phyloP scores from a whole-genome alignment of 345 rosid genomes.

The Pugionium cornutum region DNA sequence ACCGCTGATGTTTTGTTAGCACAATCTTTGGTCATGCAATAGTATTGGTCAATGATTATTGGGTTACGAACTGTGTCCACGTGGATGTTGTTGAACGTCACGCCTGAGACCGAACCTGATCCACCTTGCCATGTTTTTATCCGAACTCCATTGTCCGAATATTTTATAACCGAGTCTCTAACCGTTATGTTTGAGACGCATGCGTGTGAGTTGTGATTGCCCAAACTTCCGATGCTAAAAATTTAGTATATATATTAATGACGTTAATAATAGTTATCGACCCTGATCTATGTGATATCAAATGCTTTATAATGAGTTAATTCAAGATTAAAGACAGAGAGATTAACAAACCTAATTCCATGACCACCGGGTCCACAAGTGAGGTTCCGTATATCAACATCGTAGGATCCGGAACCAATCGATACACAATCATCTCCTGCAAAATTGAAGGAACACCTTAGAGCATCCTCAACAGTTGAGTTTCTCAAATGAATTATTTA shows the following conservation, averaged over 20 bases:
- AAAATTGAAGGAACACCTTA: constrained; percentile 18
- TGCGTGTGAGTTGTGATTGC: constrained; percentile 78
- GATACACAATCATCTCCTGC: constrained; percentile 97
- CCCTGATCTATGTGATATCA: not conserved
- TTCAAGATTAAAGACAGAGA: not conserved
- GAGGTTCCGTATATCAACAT: constrained; percentile 80
- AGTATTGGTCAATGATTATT: constrained; percentile 85
- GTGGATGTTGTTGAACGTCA: constrained; percentile 77
- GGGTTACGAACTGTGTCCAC: constrained; percentile 88
- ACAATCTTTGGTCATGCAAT: constrained; percentile 77
- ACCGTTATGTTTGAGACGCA: constrained; percentile 91
- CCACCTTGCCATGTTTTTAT: constrained; percentile 99
- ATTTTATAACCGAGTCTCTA: constrained; percentile 69
- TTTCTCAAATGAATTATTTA: too few relatives aligned
- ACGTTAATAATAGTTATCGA: not conserved
- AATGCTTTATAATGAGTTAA: not conserved
- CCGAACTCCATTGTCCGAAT: constrained; percentile 78
- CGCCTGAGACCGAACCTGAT: constrained; percentile 74
- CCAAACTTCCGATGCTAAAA: constrained; percentile 91
- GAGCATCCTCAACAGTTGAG: too few relatives aligned
- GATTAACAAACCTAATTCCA: constrained; percentile 72
- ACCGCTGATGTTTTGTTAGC: constrained; percentile 79
- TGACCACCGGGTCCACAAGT: constrained; percentile 97
- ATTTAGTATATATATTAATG: not conserved
- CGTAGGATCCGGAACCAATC: constrained; percentile 81